Evolutionary conservation across 352 stramenopile species (phyloP), one percentile per base, ranked within the genome.

Genomic region (Phytophthora multivora): DNA sequence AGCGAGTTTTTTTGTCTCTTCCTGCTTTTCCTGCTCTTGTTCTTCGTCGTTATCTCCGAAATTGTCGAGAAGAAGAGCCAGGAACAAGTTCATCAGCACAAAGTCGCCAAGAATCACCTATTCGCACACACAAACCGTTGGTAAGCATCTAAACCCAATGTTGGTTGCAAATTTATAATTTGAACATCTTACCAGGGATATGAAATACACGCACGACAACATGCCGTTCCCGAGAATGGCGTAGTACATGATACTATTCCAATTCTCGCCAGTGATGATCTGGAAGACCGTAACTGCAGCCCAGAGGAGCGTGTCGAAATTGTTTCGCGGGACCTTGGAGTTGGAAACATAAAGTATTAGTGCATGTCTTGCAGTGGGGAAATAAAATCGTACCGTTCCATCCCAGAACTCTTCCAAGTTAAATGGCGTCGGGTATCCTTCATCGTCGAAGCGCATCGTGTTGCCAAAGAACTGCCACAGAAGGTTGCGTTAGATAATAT

Each of bases 181-280:
- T 33, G 28, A 12, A 33, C 4, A 40, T 15, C 70, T 40, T 71
- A 91, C 83, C 50, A 97, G 62, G 4, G 79, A 89, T 25, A 97
- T 85, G 55, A 96, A 96, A 75, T 98, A 98, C 26, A 95, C 16
- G 12, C 77, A 80, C 2, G 80, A 76, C 4, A 58, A 55, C 47
- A 80, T 78, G 23, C 80, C 78, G 54, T 89, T 95, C n/a, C 79
- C 79, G 6, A 88, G 86, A 63, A 96, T 96, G 7, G 73, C 85
- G 66, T 97, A 89, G 66, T 98, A 98, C 93, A 98, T 97, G 49
- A 98, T 83, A 33, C 63, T 74, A 55, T 98, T 98, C 93, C 91
- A 98, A 70, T 98, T 97, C 46, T 98, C 95, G 7, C 91, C 92
- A 11, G 93, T 93, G 46, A 98, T 96, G 41, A 98, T 79, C 69